Conservation (phyloP, 352 stramenopile species). For the Plasmopara viticola region DNA sequence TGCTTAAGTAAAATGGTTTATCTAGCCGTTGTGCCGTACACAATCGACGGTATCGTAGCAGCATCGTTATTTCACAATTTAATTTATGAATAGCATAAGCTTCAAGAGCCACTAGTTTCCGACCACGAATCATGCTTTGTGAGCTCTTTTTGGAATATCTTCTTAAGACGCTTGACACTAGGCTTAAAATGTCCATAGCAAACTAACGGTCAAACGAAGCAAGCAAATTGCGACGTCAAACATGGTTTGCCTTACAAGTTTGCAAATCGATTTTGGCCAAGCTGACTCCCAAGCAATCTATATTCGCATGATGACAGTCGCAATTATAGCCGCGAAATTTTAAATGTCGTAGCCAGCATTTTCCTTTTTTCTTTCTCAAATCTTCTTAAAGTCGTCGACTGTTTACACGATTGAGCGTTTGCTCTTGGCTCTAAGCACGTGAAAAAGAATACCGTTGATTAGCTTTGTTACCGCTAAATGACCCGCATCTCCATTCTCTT, state of each 20-base stretch:
- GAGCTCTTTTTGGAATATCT: too few species aligned
- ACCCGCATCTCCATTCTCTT: constrained; percentile 74
- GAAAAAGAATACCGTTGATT: constrained; percentile 49
- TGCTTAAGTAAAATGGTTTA: too few species aligned
- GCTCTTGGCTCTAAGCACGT: constrained; percentile 82
- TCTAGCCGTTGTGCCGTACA: too few species aligned
- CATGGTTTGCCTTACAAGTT: constrained; percentile 64
- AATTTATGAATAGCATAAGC: too few species aligned
- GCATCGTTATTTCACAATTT: too few species aligned
- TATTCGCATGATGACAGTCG: constrained; percentile 33
- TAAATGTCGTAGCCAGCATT: constrained; percentile 29
- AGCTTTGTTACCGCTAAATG: constrained; percentile 70
- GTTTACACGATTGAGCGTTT: constrained; percentile 54
- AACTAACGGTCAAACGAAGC: too few species aligned
- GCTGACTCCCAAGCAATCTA: constrained; percentile 24
- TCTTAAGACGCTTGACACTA: too few species aligned
- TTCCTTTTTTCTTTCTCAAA: constrained; percentile 5
- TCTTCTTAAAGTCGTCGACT: constrained; percentile 42
- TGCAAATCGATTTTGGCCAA: constrained; percentile 46
- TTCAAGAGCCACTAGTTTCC: too few species aligned
- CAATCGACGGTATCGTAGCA: too few species aligned
- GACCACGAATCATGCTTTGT: too few species aligned
- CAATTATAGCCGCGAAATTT: constrained; percentile 43
- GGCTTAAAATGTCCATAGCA: too few species aligned
- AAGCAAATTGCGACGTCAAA: too few species aligned